Conservation (phyloP, 2,329 filamentous ascomycete genomes). For the Sporothrix euskadiensis region DNA sequence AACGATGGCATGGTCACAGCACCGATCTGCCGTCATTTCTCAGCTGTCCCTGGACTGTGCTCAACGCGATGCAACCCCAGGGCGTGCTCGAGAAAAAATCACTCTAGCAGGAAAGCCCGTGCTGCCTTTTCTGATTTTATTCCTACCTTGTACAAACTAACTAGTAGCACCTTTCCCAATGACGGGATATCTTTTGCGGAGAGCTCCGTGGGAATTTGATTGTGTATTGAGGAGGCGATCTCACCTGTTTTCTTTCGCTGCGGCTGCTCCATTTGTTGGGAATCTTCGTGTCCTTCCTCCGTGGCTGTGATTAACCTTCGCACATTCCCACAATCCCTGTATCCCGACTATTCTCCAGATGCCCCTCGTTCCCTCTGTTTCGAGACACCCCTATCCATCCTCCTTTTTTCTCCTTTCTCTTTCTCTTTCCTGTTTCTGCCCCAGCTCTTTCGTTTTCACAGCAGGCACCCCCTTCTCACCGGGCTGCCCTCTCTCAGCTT, state of each 20-base stretch:
- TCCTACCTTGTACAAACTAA: not conserved
- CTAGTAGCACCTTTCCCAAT: not conserved
- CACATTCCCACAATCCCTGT: not conserved
- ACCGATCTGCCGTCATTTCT: slow-evolving; percentile 20
- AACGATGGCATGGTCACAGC: slow-evolving; percentile 16
- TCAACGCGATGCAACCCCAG: slow-evolving; percentile 21
- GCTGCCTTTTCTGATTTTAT: not conserved
- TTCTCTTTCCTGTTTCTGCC: not conserved
- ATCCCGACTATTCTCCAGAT: not conserved
- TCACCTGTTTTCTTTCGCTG: not conserved
- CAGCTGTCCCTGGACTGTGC: slow-evolving; percentile 20
- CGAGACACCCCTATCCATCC: not conserved
- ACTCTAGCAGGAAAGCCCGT: not conserved
- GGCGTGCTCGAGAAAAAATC: slow-evolving; percentile 20
- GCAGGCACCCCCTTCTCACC: not conserved
- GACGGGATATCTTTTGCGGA: not conserved
- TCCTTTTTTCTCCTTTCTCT: not conserved
- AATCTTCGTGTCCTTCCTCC: not conserved
- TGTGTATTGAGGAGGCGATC: too few species aligned
- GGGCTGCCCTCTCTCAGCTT: not conserved
- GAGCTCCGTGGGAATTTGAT: not conserved
- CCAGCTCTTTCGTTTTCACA: not conserved
- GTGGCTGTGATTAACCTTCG: not conserved
- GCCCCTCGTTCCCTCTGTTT: slow-evolving; percentile 12
- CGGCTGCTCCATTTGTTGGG: not conserved